Conservation (phyloP, 2,329 filamentous ascomycete genomes). For the Beauveria caledonica region DNA sequence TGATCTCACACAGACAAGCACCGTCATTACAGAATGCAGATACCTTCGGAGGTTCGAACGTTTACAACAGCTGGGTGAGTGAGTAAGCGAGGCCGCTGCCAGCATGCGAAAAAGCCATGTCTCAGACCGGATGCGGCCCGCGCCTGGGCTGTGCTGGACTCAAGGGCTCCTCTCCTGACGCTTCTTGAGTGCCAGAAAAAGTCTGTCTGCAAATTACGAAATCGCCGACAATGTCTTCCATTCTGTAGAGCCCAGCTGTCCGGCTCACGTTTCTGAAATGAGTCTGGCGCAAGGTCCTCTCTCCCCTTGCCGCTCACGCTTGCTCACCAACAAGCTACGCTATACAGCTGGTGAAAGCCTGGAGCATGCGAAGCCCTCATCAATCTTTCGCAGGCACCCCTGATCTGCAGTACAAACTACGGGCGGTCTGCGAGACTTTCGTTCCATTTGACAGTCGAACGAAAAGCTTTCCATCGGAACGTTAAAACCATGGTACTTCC, state of each 20-base stretch:
- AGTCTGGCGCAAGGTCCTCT: background rate
- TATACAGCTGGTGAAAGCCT: background rate
- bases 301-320: background rate
- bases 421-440: background rate
- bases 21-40: background rate
- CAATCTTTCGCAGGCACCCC: background rate
- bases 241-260: background rate
- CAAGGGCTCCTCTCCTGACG: background rate
- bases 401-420: background rate
- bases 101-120: background rate
- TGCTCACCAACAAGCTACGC: background rate
- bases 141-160: background rate
- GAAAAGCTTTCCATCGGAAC: background rate
- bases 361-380: background rate
- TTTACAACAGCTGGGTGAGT: background rate
- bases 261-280: background rate
- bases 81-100: background rate
- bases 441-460: background rate
- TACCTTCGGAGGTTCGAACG: background rate
- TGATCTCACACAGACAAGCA: background rate
- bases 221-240: background rate
- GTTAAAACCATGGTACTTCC: background rate
- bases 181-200: background rate
- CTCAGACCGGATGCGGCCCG: background rate
- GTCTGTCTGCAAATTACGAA: background rate